A percentile compares a stretch with the other conserved stretches of the same genome.
These are phyloP conservation scores for Pseudovirgaria hyperparasitica DNA, from an alignment of 2,329 filamentous ascomycete species.

Conservation along the genomic window DNA sequence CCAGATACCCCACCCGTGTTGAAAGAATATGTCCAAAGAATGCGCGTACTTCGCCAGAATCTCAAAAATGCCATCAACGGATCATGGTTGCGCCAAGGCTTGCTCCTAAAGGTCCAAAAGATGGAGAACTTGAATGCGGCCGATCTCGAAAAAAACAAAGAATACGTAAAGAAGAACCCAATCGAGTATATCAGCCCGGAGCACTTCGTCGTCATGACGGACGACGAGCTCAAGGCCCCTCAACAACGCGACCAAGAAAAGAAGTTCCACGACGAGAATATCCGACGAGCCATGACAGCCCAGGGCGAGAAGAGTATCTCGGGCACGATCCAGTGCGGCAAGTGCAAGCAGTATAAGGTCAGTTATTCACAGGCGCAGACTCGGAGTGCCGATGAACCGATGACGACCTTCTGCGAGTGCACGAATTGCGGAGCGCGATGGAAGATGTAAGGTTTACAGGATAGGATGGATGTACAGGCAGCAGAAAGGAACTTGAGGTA, in stretches of 20 bases:
- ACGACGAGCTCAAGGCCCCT: constrained; percentile 81
- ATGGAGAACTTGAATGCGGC: too few species aligned
- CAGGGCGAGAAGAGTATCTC: constrained; percentile 85
- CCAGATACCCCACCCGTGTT: constrained; percentile 50
- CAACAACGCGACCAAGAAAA: constrained; percentile 66
- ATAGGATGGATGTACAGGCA: too few species aligned
- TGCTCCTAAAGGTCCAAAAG: too few species aligned
- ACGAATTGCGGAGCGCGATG: constrained; percentile 38
- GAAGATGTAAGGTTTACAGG: constrained; percentile 37
- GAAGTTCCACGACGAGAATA: constrained; percentile 77
- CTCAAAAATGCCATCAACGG: constrained; percentile 89
- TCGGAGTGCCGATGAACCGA: constrained; percentile 83
- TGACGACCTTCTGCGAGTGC: constrained; percentile 45
- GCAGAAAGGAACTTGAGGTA: too few species aligned
- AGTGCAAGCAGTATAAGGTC: constrained; percentile 88
- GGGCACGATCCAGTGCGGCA: constrained; percentile 75
- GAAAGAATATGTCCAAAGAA: constrained; percentile 73
- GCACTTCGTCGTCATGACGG: constrained; percentile 72
- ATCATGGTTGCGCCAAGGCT: constrained; percentile 58
- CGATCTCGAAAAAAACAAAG: too few species aligned
- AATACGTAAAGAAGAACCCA: too few species aligned
- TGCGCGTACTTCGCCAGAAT: constrained; percentile 87
- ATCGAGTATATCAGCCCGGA: constrained; percentile 59
- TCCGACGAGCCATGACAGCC: constrained; percentile 93
- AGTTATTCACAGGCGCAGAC: constrained; percentile 96